Conservation (phyloP, 2,329 filamentous ascomycete genomes). For the Leptographium lundbergii region DNA sequence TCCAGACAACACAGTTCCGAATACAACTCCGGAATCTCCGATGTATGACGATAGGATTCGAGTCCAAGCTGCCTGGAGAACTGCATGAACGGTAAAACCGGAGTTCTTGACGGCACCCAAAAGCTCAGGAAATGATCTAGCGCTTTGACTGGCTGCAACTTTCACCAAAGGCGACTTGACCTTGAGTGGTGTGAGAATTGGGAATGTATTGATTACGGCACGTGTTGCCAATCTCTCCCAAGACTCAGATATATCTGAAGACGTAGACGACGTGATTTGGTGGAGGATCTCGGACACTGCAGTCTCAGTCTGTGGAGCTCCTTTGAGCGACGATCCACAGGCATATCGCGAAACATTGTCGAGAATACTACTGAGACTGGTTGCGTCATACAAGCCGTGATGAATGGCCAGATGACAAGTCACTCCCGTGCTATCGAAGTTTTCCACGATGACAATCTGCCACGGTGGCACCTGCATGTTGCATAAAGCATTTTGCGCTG, state of each 20-base stretch:
- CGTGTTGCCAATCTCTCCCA: conserved; percentile 47
- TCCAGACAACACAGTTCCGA: conserved; percentile 72
- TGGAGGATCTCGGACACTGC: conserved; percentile 29
- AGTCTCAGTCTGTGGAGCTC: conserved; percentile 10
- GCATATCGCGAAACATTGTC: conserved; percentile 38
- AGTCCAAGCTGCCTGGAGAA: conserved; percentile 68
- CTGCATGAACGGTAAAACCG: conserved; percentile 64
- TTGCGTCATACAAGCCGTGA: conserved; percentile 78
- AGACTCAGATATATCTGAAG: conserved; percentile 32
- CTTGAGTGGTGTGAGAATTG: conserved; percentile 55
- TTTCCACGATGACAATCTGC: conserved; percentile 38
- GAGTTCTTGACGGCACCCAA: conserved; percentile 40
- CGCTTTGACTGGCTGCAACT: conserved; percentile 17
- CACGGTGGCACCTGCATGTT: conserved; percentile 48
- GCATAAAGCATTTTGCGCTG: conserved; percentile 21
- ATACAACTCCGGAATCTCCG: conserved; percentile 61
- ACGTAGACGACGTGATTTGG: conserved; percentile 16
- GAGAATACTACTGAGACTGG: conserved; percentile 55
- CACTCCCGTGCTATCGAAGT: conserved; percentile 17
- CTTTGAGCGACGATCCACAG: conserved; percentile 7
- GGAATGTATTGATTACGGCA: conserved; percentile 57
- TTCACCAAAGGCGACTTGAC: conserved; percentile 11
- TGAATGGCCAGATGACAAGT: conserved; percentile 41
- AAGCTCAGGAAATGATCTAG: conserved; percentile 30
- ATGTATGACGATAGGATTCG: conserved; percentile 62